A percentile compares a stretch with the other conserved stretches of the same genome.
Evolutionary conservation across 2,329 filamentous ascomycete species (phyloP).

Genomic region (Bipolaris bicolor): DNA sequence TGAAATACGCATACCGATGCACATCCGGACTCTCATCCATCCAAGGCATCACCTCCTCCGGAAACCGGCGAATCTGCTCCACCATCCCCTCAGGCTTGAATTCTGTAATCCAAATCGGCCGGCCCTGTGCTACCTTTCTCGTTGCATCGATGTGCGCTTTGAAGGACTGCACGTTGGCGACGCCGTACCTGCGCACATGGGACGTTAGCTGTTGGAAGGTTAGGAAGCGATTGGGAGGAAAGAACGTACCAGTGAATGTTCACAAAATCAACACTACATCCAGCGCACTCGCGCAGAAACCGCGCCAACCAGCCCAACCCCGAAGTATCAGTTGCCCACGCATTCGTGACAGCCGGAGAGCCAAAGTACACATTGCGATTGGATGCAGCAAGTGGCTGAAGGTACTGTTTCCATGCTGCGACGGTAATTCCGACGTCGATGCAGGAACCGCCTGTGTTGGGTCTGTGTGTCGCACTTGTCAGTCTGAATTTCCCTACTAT

Average conservation of each 20-base stretch:
- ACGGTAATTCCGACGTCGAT: constrained; percentile 26
- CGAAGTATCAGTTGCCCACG: constrained; percentile 8
- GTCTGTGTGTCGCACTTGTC: not conserved
- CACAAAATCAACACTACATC: constrained; percentile 45
- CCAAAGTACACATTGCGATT: constrained; percentile 37
- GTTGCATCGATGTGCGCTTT: constrained; percentile 44
- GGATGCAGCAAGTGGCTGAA: constrained; percentile 25
- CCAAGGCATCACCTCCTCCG: constrained; percentile 41
- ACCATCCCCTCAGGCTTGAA: constrained; percentile 33
- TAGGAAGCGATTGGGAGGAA: too few relatives aligned
- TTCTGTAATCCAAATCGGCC: constrained; percentile 47
- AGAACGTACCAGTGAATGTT: constrained; percentile 39
- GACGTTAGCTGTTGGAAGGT: not conserved
- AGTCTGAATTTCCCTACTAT: too few relatives aligned
- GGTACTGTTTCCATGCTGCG: constrained; percentile 22
- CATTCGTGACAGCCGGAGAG: constrained; percentile 42
- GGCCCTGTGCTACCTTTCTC: constrained; percentile 58
- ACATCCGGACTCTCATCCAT: constrained; percentile 36
- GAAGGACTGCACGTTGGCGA: constrained; percentile 34
- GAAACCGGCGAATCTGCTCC: constrained; percentile 26
- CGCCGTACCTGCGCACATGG: constrained; percentile 26
- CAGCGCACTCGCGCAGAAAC: constrained; percentile 37
- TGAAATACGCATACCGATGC: constrained; percentile 41
- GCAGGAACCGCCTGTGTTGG: constrained; percentile 29
- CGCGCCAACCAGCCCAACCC: constrained; percentile 34